Evolutionary conservation across 2,329 filamentous ascomycete species (phyloP), one percentile per base, ranked within the genome.

Genomic region (Venturia pyrina): DNA sequence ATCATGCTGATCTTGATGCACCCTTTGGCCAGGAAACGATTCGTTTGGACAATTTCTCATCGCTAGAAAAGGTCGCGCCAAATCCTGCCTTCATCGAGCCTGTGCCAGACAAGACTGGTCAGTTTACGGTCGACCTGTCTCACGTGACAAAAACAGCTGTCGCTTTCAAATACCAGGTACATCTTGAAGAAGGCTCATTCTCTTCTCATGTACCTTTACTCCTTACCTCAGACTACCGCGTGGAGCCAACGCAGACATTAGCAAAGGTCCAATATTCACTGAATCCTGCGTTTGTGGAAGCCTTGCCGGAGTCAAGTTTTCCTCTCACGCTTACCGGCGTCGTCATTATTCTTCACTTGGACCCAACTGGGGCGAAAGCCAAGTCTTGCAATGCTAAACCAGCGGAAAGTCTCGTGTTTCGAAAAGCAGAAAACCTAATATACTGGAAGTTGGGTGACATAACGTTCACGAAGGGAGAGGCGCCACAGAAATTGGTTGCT

Each of bases 121-220:
- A 93, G 73, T 99, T 96, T 77, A 85, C 81, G 0, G 79, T 99
- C 41, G 85, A 93, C 68, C 78, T 95, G 7, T 82, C 86, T 17
- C 86, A 88, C 73, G 84, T 97, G 69, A 78, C 82, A 68, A 86
- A 88, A 71, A 88, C 90, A 1, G 84, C 88, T 0, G 87, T 93
- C 7, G 93, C 89, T 8, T 98, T 99, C 79, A 96, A 95, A 67
- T 99, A 98, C 76, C 90, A 93, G 72, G 81, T 97, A 13, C 90
- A 95, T 70, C 77, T 90, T 40, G 87, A 92, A 41, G 67, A 70
- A 62, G 81, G 85, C 21, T 73, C 78, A 44, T 74, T 83, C 17
- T 78, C 82, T 11, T 73, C 79, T 4, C 87, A 90, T 70, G 88
- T 89, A 13, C 92, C 93, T 0, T 79, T 97, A 15, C 78, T 89